Percentiles rank a stretch among this genome's conserved stretches.
phyloP scores from a whole-genome alignment of 768 basidiomycete species.

The Lactifluus pinguis region DNA sequence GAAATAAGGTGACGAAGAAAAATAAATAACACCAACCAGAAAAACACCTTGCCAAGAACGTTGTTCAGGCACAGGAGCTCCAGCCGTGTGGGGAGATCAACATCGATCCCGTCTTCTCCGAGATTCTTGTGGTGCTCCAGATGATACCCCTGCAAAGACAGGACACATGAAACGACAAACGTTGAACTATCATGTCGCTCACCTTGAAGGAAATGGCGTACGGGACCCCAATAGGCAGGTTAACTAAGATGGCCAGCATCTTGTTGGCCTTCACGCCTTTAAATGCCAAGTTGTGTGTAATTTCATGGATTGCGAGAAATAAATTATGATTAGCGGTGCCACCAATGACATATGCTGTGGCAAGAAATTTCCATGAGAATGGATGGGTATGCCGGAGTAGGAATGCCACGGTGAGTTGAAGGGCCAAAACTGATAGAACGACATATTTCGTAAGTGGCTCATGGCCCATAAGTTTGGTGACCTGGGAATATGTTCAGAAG shows the following conservation, averaged over 20 bases:
- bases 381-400: slow-evolving; percentile 60
- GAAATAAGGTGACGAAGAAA: not conserved
- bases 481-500: slow-evolving; percentile 35
- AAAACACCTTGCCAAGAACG: slow-evolving; percentile 96
- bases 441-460: slow-evolving; percentile 88
- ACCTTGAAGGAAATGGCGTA: slow-evolving; percentile 96
- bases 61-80: slow-evolving; percentile 87
- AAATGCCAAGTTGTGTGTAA: slow-evolving; percentile 96
- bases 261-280: slow-evolving; percentile 76
- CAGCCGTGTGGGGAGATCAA: slow-evolving; percentile 81
- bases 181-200: slow-evolving; percentile 6
- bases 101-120: slow-evolving; percentile 94
- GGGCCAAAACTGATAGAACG: slow-evolving; percentile 68
- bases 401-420: slow-evolving; percentile 63
- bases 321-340: slow-evolving; percentile 97
- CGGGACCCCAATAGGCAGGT: slow-evolving; percentile 89
- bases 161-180: not conserved
- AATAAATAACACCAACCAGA: slow-evolving; percentile 48
- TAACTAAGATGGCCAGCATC: slow-evolving; percentile 80
- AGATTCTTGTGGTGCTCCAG: slow-evolving; percentile 94
- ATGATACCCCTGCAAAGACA: slow-evolving; percentile 61
- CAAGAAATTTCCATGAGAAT: slow-evolving; percentile 60
- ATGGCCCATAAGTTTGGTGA: slow-evolving; percentile 93
- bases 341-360: slow-evolving; percentile 77
- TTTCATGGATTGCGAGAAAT: slow-evolving; percentile 97